phyloP scores from a whole-genome alignment of 768 basidiomycete genomes.

The Panellus pusillus region DNA sequence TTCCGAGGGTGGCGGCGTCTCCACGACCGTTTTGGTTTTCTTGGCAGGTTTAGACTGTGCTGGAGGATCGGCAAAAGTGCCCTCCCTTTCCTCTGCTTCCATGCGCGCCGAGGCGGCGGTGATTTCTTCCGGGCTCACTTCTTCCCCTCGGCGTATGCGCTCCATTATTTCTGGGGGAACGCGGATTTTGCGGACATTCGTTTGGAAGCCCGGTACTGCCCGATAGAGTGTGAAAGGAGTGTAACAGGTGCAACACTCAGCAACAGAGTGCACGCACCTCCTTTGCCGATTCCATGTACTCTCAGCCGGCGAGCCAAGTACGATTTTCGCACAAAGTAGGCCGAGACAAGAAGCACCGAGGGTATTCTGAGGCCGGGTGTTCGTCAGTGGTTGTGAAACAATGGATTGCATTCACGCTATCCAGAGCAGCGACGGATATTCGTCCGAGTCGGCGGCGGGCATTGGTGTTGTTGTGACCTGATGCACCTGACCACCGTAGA shows the following conservation, averaged over 20 bases:
- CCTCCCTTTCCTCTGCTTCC: slow-evolving; percentile 36
- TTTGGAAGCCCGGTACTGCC: slow-evolving; percentile 56
- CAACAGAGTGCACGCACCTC: slow-evolving; percentile 37
- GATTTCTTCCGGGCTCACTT: slow-evolving; percentile 55
- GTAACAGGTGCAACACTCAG: neutral
- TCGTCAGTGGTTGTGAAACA: neutral
- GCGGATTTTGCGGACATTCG: slow-evolving; percentile 47
- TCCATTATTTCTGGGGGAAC: slow-evolving; percentile 58
- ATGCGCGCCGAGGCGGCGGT: slow-evolving; percentile 44
- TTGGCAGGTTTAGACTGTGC: slow-evolving; percentile 9
- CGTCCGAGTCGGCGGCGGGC: slow-evolving; percentile 23
- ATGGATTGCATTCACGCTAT: slow-evolving; percentile 36
- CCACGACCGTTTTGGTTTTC: slow-evolving; percentile 7
- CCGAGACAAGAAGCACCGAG: slow-evolving; percentile 43
- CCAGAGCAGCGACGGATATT: slow-evolving; percentile 34
- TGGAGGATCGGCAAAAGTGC: slow-evolving; percentile 3
- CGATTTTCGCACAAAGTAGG: slow-evolving; percentile 49
- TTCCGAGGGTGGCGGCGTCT: slow-evolving; percentile 20
- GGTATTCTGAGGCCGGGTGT: slow-evolving; percentile 37
- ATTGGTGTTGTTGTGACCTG: slow-evolving; percentile 6
- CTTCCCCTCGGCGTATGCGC: slow-evolving; percentile 50
- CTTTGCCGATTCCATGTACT: slow-evolving; percentile 56
- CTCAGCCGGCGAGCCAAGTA: slow-evolving; percentile 45
- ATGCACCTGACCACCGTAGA: slow-evolving; percentile 42
- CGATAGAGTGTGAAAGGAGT: neutral